A percentile compares a stretch with the other conserved stretches of the same genome.
These are phyloP conservation scores for Fonsecaea pedrosoi DNA, from an alignment of 2,329 filamentous ascomycete species.

Conservation along the genomic window DNA sequence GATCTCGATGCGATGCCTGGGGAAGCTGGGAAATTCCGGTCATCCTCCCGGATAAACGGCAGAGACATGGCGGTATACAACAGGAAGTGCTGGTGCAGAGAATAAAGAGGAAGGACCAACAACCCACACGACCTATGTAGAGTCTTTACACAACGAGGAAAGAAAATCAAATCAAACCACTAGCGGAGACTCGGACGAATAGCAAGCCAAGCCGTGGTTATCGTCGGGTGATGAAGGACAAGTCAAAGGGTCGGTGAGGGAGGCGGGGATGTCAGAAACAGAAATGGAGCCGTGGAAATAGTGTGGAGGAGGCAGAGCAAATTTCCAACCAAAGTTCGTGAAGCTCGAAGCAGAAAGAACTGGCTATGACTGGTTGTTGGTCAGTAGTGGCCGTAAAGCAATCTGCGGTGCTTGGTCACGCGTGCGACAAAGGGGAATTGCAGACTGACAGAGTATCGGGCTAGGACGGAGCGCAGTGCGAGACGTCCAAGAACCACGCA, in stretches of 20 bases:
- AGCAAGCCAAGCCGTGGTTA: background rate
- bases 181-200: background rate
- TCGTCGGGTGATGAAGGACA: background rate
- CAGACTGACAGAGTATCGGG: background rate
- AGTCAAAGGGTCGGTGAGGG: background rate
- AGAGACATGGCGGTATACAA: background rate
- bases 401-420: background rate
- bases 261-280: background rate
- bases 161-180: background rate
- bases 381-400: background rate
- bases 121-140: background rate
- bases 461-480: background rate
- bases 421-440: background rate
- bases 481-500: too few relatives aligned
- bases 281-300: conserved; percentile 3
- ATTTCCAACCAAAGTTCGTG: background rate
- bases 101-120: background rate
- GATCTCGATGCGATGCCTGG: background rate
- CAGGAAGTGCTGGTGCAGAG: background rate
- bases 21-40: background rate
- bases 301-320: background rate
- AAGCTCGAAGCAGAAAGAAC: background rate
- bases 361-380: background rate
- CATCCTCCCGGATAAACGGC: background rate
- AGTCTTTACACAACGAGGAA: background rate